phyloP scores from a whole-genome alignment of 163 green algal species.

The Smithsoniella earleae region DNA sequence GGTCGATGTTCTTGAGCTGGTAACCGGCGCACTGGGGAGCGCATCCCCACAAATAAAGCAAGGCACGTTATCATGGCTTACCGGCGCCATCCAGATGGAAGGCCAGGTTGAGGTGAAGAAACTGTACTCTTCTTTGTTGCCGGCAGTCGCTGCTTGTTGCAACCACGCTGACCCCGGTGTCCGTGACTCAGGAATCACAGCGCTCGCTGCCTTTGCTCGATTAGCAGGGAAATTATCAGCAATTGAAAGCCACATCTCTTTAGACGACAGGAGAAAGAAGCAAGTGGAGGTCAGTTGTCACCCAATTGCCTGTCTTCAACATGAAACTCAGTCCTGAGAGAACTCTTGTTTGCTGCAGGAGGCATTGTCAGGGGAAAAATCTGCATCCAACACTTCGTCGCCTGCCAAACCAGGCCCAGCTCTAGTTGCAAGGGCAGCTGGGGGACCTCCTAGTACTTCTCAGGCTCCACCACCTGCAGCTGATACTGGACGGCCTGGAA shows the following conservation, averaged over 20 bases:
- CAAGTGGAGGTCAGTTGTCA: conserved; percentile 3
- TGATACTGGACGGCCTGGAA: too few species aligned
- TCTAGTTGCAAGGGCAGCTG: too few species aligned
- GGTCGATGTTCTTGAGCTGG: conserved; percentile 63
- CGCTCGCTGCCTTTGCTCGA: conserved; percentile 63
- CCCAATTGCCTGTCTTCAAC: conserved; percentile 8
- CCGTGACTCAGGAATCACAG: conserved; percentile 57
- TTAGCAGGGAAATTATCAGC: conserved; percentile 40
- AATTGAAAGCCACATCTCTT: conserved; percentile 12
- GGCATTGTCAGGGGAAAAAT: too few species aligned
- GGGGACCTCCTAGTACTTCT: too few species aligned
- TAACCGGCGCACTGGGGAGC: conserved; percentile 52
- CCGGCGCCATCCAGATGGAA: conserved; percentile 35
- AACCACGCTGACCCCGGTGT: conserved; percentile 60
- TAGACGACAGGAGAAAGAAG: background rate
- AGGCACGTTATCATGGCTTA: conserved; percentile 51
- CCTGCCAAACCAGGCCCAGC: too few species aligned
- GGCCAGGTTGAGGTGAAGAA: conserved; percentile 47
- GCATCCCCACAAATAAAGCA: conserved; percentile 73
- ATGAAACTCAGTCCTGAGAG: background rate
- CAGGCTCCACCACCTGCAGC: too few species aligned
- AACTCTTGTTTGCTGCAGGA: too few species aligned
- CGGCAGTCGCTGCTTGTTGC: conserved; percentile 55
- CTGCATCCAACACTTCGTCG: too few species aligned
- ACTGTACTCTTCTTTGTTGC: conserved; percentile 51